Evolutionary conservation across 768 basidiomycete genomes (phyloP), one percentile per base, ranked within the genome.

Genomic region (Suillus plorans): DNA sequence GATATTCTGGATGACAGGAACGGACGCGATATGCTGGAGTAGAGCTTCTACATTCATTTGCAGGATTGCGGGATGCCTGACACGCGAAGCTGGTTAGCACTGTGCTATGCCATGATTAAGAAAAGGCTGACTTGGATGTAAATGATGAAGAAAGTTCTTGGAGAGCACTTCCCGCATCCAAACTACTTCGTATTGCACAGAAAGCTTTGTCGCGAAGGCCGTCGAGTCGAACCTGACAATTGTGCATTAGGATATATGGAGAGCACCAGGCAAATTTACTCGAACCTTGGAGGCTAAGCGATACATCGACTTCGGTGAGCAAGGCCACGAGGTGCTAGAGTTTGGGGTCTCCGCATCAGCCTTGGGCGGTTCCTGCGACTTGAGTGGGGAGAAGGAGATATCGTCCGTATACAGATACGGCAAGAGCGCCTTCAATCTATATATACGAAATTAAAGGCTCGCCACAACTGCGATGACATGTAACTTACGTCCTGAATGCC

Each of bases 281-380:
- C 67, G 20, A 13, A 79, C 81, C 73, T 81, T 34, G 36, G 68
- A 69, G 3, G 81, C 80, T 9, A 82, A 70, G 13, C 78, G 77
- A 64, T 80, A 82, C 77, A 82, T 81, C 0, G 80, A 81, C 60
- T 82, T 82, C 0, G 80, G 78, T 4, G 80, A 82, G 53, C 80
- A 81, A 18, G 39, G 57, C 6, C 67, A 63, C 10, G 44, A 52
- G 5, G 69, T 63, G 1, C 47, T 7, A 18, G 56, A 20, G 16
- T 49, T 53, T 2, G 16, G 28, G 5, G 50, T 66, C 18, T 59
- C 41, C 47, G 18, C 55, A 2, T 16, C 9, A 4, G 44, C 13
- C 25, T 63, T 36, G 0, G 20, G 58, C 20, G n/a, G 50, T 36
- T 47, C 63, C 18, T 68, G 62, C 3, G 73, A 76, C 22, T 66